Evolutionary conservation across 345 rosid genomes (phyloP).

Genomic region (Moringa oleifera): DNA sequence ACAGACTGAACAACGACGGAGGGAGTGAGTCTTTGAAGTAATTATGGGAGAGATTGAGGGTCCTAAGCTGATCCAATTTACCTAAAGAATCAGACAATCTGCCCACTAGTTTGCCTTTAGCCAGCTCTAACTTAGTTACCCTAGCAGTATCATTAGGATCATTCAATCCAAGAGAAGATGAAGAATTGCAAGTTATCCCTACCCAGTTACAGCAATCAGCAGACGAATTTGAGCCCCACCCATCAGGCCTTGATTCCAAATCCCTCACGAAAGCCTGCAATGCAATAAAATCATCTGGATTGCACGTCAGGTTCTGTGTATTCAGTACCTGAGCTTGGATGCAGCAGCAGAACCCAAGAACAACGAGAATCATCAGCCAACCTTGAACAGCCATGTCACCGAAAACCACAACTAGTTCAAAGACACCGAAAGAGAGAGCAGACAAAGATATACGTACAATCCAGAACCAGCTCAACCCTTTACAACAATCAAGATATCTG

Average conservation of each 20-base stretch:
- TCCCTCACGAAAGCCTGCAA: slow-evolving; percentile 35
- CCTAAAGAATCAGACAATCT: slow-evolving; percentile 42
- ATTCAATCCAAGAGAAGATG: slow-evolving; percentile 31
- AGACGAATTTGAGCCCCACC: slow-evolving; percentile 33
- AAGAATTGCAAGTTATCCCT: slow-evolving; percentile 50
- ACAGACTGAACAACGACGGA: slow-evolving; percentile 37
- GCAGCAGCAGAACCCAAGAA: slow-evolving; percentile 28
- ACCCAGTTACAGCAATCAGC: slow-evolving; percentile 56
- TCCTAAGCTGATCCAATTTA: slow-evolving; percentile 35
- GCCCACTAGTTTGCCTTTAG: slow-evolving; percentile 35
- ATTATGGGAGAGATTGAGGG: slow-evolving; percentile 58
- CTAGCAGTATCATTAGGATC: slow-evolving; percentile 25
- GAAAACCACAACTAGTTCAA: neutral
- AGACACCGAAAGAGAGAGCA: neutral
- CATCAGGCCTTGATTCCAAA: slow-evolving; percentile 33
- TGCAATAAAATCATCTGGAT: slow-evolving; percentile 42
- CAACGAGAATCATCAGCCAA: slow-evolving; percentile 29
- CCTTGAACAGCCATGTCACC: slow-evolving; percentile 41
- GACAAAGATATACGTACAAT: neutral
- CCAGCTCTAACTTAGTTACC: slow-evolving; percentile 40
- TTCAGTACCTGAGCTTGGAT: slow-evolving; percentile 21
- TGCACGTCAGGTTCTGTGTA: slow-evolving; percentile 45
- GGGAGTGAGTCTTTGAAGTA: slow-evolving; percentile 45
- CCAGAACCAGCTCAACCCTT: slow-evolving; percentile 16
- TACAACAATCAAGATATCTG: neutral